Conservation (phyloP, 1,139 yeast species). For the Saccharomyces pastorianus region DNA sequence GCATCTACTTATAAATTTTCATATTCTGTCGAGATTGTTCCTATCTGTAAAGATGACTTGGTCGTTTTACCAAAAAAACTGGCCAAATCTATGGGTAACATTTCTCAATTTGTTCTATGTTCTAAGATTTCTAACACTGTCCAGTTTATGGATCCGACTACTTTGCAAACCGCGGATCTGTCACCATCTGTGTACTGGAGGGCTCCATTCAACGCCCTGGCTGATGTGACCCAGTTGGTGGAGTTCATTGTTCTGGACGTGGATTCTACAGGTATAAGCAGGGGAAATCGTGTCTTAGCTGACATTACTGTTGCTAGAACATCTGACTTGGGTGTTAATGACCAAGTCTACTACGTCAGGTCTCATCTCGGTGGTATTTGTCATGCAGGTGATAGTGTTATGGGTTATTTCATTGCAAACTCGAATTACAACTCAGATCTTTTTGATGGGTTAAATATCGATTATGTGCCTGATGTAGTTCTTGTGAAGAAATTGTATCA, state of each 20-base stretch:
- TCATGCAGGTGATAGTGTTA: slow-evolving; percentile 91
- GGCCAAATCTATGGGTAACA: slow-evolving; percentile 80
- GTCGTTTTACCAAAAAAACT: slow-evolving; percentile 80
- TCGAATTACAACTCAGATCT: slow-evolving; percentile 80
- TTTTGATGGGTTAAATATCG: slow-evolving; percentile 59
- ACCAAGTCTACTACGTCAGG: slow-evolving; percentile 69
- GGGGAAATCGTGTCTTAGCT: slow-evolving; percentile 78
- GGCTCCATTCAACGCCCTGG: slow-evolving; percentile 68
- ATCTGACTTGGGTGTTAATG: slow-evolving; percentile 77
- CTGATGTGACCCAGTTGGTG: slow-evolving; percentile 68
- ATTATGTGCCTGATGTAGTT: slow-evolving; percentile 77
- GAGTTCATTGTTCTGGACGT: slow-evolving; percentile 90
- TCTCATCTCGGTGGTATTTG: slow-evolving; percentile 88
- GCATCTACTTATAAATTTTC: slow-evolving; percentile 82
- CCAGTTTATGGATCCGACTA: slow-evolving; percentile 79
- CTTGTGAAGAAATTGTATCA: slow-evolving; percentile 86
- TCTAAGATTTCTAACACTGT: slow-evolving; percentile 70
- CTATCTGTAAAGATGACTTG: slow-evolving; percentile 95
- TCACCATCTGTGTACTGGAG: slow-evolving; percentile 79
- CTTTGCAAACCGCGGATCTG: slow-evolving; percentile 75
- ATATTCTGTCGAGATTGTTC: slow-evolving; percentile 87
- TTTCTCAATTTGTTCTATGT: slow-evolving; percentile 77
- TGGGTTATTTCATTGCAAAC: slow-evolving; percentile 80
- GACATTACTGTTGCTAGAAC: slow-evolving; percentile 86
- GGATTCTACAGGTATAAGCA: slow-evolving; percentile 81